Percentiles rank a stretch among this genome's conserved stretches.
Conservation (phyloP, 1,284 basidiomycete species). For the Cystobasidiaceae sp. region DNA sequence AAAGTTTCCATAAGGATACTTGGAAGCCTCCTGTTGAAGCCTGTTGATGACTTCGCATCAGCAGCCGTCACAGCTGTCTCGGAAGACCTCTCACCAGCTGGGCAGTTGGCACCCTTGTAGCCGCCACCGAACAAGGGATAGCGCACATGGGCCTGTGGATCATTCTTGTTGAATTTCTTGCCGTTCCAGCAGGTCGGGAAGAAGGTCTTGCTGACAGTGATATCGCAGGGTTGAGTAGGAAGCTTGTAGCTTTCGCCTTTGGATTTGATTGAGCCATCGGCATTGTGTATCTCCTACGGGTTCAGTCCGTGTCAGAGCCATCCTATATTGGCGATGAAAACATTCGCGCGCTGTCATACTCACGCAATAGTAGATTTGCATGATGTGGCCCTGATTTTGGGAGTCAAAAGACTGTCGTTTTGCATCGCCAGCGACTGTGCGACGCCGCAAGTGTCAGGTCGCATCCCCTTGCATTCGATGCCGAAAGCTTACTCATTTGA, state of each 20-base stretch:
- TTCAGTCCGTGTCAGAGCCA: too few species aligned
- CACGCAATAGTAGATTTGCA: slow-evolving; percentile 11
- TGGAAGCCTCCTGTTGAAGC: slow-evolving; percentile 2
- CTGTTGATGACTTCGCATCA: too few species aligned
- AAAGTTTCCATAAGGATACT: slow-evolving; percentile 11
- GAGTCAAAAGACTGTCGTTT: not conserved
- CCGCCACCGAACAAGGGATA: slow-evolving; percentile 16
- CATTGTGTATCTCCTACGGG: slow-evolving; percentile 1
- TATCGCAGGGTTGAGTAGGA: slow-evolving; percentile 12
- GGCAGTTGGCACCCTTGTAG: slow-evolving; percentile 1
- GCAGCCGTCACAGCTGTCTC: not conserved
- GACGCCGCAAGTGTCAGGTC: not conserved
- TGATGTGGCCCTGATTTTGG: slow-evolving; percentile 6
- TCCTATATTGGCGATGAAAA: not conserved
- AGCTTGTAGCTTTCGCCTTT: not conserved
- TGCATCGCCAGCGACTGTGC: slow-evolving; percentile 16
- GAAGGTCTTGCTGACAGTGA: slow-evolving; percentile 2
- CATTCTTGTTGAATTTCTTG: not conserved
- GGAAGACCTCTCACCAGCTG: not conserved
- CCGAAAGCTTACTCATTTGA: slow-evolving; percentile 6
- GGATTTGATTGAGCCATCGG: not conserved
- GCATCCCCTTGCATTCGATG: too few species aligned
- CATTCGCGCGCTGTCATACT: not conserved
- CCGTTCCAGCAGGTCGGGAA: slow-evolving; percentile 30
- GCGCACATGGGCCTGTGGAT: slow-evolving; percentile 1